phyloP scores from a whole-genome alignment of 2,329 filamentous ascomycete species.

The Grosmannia penicillata region DNA sequence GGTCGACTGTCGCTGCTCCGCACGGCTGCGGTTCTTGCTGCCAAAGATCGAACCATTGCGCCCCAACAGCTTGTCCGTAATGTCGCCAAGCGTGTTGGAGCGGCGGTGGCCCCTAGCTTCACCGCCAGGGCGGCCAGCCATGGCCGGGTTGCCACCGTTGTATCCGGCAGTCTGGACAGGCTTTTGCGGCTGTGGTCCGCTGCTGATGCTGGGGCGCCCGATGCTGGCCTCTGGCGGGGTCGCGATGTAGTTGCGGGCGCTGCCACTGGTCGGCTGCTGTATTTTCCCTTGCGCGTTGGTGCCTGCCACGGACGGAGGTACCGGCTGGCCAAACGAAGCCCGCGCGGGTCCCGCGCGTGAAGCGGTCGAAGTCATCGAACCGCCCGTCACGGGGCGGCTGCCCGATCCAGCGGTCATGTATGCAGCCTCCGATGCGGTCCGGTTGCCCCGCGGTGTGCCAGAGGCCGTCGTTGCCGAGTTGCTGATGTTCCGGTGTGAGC shows the following conservation, averaged over 20 bases:
- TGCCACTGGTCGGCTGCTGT: slow-evolving; percentile 55
- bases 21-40: slow-evolving; percentile 37
- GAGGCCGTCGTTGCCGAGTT: slow-evolving; percentile 26
- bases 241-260: slow-evolving; percentile 50
- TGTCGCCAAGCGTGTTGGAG: slow-evolving; percentile 63
- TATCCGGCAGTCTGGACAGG: slow-evolving; percentile 30
- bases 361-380: slow-evolving; percentile 55
- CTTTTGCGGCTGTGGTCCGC: slow-evolving; percentile 42
- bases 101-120: slow-evolving; percentile 46
- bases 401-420: slow-evolving; percentile 36
- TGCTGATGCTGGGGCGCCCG: slow-evolving; percentile 46
- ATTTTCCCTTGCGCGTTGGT: slow-evolving; percentile 84
- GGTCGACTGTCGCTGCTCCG: slow-evolving; percentile 21
- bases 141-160: slow-evolving; percentile 22
- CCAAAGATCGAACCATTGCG: slow-evolving; percentile 71
- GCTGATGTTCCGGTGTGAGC: slow-evolving; percentile 31
- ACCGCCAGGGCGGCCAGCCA: slow-evolving; percentile 15
- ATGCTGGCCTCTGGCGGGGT: slow-evolving; percentile 40
- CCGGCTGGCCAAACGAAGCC: slow-evolving; percentile 76
- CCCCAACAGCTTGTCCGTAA: slow-evolving; percentile 74
- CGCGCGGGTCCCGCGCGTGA: slow-evolving; percentile 49
- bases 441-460: slow-evolving; percentile 15
- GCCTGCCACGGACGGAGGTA: slow-evolving; percentile 71
- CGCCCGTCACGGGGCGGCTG: slow-evolving; percentile 61
- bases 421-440: slow-evolving; percentile 37